Conservation (phyloP, 2,329 filamentous ascomycete species). For the Penicillium brasilianum region DNA sequence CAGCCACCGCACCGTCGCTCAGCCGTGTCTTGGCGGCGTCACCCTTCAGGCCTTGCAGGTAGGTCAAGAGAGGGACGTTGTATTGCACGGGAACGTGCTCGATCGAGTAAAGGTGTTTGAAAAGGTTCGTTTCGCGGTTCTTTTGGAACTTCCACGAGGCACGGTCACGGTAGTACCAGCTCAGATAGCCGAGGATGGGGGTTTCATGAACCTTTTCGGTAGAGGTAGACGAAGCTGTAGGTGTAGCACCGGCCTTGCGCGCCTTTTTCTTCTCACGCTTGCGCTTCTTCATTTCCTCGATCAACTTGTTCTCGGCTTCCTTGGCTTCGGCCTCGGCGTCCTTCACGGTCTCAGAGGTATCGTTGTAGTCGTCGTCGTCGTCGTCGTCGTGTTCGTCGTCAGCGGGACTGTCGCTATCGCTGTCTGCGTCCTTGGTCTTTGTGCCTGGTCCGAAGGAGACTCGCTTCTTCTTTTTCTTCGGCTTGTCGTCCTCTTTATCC, state of each 20-base stretch:
- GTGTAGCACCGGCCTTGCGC: slow-evolving; percentile 23
- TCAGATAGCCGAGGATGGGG: slow-evolving; percentile 76
- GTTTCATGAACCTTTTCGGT: slow-evolving; percentile 35
- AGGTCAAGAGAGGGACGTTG: slow-evolving; percentile 72
- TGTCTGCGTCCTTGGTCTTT: slow-evolving; percentile 60
- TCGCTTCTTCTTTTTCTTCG: slow-evolving; percentile 55
- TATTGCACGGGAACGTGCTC: slow-evolving; percentile 72
- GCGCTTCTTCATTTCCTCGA: slow-evolving; percentile 39
- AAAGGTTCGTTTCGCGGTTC: slow-evolving; percentile 80
- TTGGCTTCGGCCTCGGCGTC: slow-evolving; percentile 22
- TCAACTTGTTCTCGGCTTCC: slow-evolving; percentile 23
- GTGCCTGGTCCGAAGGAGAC: slow-evolving; percentile 70
- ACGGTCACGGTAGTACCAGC: slow-evolving; percentile 72
- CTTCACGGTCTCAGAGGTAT: slow-evolving; percentile 15
- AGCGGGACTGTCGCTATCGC: slow-evolving; percentile 32
- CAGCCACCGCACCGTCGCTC: slow-evolving; percentile 66
- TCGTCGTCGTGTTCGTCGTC: slow-evolving; percentile 25
- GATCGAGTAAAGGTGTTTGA: slow-evolving; percentile 79
- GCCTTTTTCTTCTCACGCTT: slow-evolving; percentile 38
- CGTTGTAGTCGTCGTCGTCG: slow-evolving; percentile 6
- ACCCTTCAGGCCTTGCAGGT: slow-evolving; percentile 80
- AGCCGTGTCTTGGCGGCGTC: slow-evolving; percentile 70
- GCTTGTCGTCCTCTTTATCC: slow-evolving; percentile 20
- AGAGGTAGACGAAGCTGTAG: slow-evolving; percentile 7
- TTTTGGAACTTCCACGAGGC: slow-evolving; percentile 95